Evolutionary conservation across 352 stramenopile genomes (phyloP).

Genomic region (Globisporangium alternatum): DNA sequence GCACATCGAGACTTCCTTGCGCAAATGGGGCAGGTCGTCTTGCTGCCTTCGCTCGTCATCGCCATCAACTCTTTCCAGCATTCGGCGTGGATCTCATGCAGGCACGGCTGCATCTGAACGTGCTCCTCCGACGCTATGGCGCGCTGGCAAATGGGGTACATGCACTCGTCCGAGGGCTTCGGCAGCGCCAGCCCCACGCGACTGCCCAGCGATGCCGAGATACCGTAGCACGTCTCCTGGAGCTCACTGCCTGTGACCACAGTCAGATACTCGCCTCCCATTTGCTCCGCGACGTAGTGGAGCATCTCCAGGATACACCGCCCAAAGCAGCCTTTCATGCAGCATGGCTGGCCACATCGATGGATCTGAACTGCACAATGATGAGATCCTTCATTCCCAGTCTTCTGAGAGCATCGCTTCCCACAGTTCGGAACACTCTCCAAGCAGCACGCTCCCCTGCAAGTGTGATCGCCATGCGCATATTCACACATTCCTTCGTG

Average conservation of each 20-base stretch:
- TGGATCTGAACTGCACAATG: constrained; percentile 52
- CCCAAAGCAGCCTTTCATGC: constrained; percentile 32
- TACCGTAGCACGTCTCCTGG: background rate
- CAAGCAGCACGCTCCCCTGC: constrained; percentile 35
- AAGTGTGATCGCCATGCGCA: constrained; percentile 56
- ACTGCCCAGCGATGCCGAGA: background rate
- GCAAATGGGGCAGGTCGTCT: constrained; percentile 3
- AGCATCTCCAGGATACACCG: constrained; percentile 28
- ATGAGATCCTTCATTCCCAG: constrained; percentile 38
- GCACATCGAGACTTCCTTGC: background rate
- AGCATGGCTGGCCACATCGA: constrained; percentile 52
- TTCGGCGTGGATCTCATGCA: constrained; percentile 46
- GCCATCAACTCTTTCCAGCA: constrained; percentile 33
- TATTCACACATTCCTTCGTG: constrained; percentile 74
- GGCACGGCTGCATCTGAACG: constrained; percentile 34
- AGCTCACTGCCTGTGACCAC: background rate
- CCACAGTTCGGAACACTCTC: constrained; percentile 46
- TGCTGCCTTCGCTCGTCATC: constrained; percentile 10
- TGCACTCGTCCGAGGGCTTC: constrained; percentile 11
- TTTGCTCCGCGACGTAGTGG: background rate
- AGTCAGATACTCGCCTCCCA: background rate
- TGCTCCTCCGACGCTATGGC: constrained; percentile 45
- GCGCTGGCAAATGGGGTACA: constrained; percentile 55
- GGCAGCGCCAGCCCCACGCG: background rate
- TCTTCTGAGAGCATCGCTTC: constrained; percentile 38